Evolutionary conservation across 768 basidiomycete genomes (phyloP).

Genomic region (Boletus tomentosulus): DNA sequence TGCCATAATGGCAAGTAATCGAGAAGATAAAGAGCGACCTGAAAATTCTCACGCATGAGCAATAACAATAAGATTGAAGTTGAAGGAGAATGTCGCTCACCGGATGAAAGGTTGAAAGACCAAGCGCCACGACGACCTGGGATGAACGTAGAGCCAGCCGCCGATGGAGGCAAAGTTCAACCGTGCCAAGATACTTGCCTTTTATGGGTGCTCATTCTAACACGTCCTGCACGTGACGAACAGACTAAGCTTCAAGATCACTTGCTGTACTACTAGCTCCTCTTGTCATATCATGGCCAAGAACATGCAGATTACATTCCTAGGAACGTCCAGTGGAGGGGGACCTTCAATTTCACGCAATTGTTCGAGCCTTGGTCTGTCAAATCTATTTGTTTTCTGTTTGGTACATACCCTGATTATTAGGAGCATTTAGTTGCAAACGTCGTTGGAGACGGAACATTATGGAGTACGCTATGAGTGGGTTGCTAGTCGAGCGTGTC

Average conservation of each 20-base stretch:
- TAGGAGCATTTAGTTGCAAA: slow-evolving; percentile 42
- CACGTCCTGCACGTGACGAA: slow-evolving; percentile 14
- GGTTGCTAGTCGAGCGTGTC: not conserved
- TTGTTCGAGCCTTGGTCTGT: slow-evolving; percentile 57
- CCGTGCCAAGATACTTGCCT: slow-evolving; percentile 13
- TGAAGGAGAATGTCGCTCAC: slow-evolving; percentile 9
- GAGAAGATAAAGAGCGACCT: slow-evolving; percentile 16
- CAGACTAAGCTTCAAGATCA: too few relatives aligned
- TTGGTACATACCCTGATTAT: not conserved
- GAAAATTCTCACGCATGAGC: not conserved
- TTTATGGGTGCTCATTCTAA: slow-evolving; percentile 14
- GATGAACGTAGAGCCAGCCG: slow-evolving; percentile 12
- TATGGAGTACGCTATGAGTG: slow-evolving; percentile 57
- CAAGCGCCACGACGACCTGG: slow-evolving; percentile 1
- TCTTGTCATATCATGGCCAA: slow-evolving; percentile 26
- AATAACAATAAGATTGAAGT: not conserved
- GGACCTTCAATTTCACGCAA: slow-evolving; percentile 71
- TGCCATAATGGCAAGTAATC: slow-evolving; percentile 9
- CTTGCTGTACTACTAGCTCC: not conserved
- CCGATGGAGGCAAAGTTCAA: slow-evolving; percentile 12
- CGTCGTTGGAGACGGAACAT: slow-evolving; percentile 45
- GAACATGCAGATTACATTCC: slow-evolving; percentile 59
- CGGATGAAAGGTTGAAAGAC: slow-evolving; percentile 1
- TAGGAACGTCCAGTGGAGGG: slow-evolving; percentile 75
- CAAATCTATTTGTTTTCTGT: not conserved